Conservation (phyloP, 495 filamentous ascomycete genomes). For the Cercophora sp. region DNA sequence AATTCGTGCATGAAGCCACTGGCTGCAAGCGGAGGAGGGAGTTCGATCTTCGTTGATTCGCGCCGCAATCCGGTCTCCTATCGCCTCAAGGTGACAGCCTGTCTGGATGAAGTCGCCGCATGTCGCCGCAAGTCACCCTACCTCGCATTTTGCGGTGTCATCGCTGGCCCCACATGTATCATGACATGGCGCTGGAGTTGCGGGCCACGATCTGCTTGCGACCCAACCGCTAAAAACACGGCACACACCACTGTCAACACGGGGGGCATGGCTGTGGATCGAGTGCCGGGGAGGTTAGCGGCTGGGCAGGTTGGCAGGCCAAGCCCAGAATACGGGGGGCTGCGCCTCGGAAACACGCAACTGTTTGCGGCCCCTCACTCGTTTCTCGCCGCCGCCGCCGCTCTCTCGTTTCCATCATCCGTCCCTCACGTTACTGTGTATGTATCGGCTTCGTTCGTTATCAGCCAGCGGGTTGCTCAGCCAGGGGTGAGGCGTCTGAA, state of each 20-base stretch:
- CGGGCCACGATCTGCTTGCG: constrained; percentile 1
- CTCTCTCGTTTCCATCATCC: too few relatives aligned
- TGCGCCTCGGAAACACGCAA: constrained; percentile 15
- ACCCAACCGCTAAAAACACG: not conserved
- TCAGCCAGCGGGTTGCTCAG: not conserved
- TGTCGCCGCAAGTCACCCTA: not conserved
- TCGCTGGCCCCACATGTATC: constrained; percentile 6
- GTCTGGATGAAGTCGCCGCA: not conserved
- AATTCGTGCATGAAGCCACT: constrained; percentile 15
- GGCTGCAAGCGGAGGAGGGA: constrained; percentile 3
- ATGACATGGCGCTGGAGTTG: not conserved
- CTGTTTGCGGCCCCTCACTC: not conserved
- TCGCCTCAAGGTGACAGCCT: not conserved
- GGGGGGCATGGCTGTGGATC: not conserved
- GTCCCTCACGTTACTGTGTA: too few relatives aligned
- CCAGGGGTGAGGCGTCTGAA: too few relatives aligned
- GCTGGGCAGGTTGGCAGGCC: constrained; percentile 5
- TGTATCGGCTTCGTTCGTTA: too few relatives aligned
- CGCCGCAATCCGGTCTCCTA: constrained; percentile 6
- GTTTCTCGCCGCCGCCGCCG: not conserved
- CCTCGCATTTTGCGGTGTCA: not conserved
- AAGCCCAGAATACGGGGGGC: constrained; percentile 4
- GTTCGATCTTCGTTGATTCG: constrained; percentile 17
- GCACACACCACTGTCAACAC: constrained; percentile 7
- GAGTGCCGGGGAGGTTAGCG: not conserved